Conservation (phyloP, 495 filamentous ascomycete genomes). For the Penicillium paradoxum region DNA sequence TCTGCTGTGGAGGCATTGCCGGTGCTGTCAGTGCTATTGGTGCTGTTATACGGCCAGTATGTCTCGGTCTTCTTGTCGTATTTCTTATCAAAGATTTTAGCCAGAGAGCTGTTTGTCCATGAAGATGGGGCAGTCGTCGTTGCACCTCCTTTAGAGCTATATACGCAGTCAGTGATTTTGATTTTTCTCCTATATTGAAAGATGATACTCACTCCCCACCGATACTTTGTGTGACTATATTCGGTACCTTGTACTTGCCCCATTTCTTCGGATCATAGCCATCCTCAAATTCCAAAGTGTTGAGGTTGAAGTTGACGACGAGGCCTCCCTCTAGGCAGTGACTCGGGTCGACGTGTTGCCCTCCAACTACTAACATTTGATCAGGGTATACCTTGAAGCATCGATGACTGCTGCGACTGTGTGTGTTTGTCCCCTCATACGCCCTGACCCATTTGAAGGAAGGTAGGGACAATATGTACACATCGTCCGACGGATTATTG, state of each 20-base stretch:
- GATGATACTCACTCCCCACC: constrained; percentile 50
- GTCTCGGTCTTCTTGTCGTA: constrained; percentile 54
- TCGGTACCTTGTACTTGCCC: constrained; percentile 58
- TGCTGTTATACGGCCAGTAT: constrained; percentile 55
- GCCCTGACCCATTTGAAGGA: constrained; percentile 72
- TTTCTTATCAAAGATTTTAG: constrained; percentile 46
- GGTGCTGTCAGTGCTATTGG: not conserved
- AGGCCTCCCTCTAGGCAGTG: constrained; percentile 52
- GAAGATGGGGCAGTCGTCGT: constrained; percentile 45
- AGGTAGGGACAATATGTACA: constrained; percentile 70
- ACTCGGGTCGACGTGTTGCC: constrained; percentile 24
- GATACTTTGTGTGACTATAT: constrained; percentile 51
- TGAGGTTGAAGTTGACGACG: constrained; percentile 61
- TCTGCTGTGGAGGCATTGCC: not conserved
- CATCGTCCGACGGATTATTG: constrained; percentile 51
- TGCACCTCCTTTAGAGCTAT: constrained; percentile 52
- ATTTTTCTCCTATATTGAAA: not conserved
- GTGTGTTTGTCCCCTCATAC: constrained; percentile 37
- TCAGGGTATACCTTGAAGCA: constrained; percentile 67
- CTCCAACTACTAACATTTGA: constrained; percentile 69
- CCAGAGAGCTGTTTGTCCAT: constrained; percentile 49
- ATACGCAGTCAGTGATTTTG: not conserved
- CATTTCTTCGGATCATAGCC: constrained; percentile 56
- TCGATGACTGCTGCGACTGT: constrained; percentile 57
- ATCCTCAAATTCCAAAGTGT: constrained; percentile 49